phyloP scores from a whole-genome alignment of 2,329 filamentous ascomycete species.

The Corynespora cassiicola region DNA sequence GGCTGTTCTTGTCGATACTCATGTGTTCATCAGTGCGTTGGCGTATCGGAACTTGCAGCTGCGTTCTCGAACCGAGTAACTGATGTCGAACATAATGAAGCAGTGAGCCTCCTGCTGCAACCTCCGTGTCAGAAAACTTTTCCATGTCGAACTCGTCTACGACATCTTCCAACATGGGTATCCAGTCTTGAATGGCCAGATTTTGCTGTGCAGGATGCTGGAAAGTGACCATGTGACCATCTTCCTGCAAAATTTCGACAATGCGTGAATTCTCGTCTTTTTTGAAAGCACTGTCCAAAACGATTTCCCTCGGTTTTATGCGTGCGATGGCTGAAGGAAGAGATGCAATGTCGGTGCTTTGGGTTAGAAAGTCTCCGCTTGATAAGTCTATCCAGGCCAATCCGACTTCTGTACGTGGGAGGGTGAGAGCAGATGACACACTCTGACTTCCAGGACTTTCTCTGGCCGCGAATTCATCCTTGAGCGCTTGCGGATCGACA shows the following conservation, averaged over 20 bases:
- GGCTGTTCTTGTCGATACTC: slow-evolving; percentile 89
- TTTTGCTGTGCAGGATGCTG: slow-evolving; percentile 57
- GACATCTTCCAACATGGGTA: slow-evolving; percentile 77
- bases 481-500: slow-evolving; percentile 49
- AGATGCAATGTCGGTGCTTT: slow-evolving; percentile 72
- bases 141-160: slow-evolving; percentile 61
- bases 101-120: slow-evolving; percentile 79
- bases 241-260: slow-evolving; percentile 73
- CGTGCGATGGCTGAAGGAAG: slow-evolving; percentile 83
- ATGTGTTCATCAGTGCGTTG: slow-evolving; percentile 79
- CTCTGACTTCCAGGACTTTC: slow-evolving; percentile 34
- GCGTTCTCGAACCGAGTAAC: slow-evolving; percentile 78
- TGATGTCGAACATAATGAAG: slow-evolving; percentile 83
- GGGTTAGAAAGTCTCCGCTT: slow-evolving; percentile 92
- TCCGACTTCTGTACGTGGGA: slow-evolving; percentile 64
- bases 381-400: slow-evolving; percentile 95
- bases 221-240: slow-evolving; percentile 78
- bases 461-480: slow-evolving; percentile 27
- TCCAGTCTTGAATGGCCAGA: slow-evolving; percentile 69
- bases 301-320: slow-evolving; percentile 82
- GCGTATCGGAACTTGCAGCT: slow-evolving; percentile 81
- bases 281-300: slow-evolving; percentile 68
- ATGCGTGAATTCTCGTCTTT: slow-evolving; percentile 65
- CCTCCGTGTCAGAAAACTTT: slow-evolving; percentile 71
- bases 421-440: slow-evolving; percentile 39